Conservation (phyloP, 2,329 filamentous ascomycete species). For the Blumeria hordei region DNA sequence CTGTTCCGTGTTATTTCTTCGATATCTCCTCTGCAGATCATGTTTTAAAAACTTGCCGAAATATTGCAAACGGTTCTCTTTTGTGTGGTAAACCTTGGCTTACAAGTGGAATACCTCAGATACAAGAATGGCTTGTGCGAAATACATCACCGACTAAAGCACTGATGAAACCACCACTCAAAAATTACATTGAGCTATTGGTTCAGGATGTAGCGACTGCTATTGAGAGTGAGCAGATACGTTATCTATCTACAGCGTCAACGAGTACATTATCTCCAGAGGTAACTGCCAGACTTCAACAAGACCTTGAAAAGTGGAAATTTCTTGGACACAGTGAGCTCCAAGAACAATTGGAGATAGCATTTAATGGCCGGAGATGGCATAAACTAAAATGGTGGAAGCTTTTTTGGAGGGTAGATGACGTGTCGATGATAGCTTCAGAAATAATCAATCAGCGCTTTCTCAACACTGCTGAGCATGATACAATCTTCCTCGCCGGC, state of each 20-base stretch:
- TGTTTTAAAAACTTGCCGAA: conserved; percentile 42
- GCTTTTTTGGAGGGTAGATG: conserved; percentile 82
- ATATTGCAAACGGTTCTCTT: conserved; percentile 43
- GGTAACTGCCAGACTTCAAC: conserved; percentile 25
- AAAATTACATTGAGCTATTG: conserved; percentile 40
- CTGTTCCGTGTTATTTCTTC: conserved; percentile 28
- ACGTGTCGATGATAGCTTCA: conserved; percentile 60
- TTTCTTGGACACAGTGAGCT: conserved; percentile 64
- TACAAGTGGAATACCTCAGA: conserved; percentile 38
- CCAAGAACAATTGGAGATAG: conserved; percentile 51
- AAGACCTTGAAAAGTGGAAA: conserved; percentile 45
- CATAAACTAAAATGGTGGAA: conserved; percentile 77
- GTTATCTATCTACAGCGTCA: conserved; percentile 14
- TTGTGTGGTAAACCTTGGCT: conserved; percentile 55
- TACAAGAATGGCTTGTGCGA: conserved; percentile 41
- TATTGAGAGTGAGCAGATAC: conserved; percentile 25
- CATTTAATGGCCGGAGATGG: conserved; percentile 58
- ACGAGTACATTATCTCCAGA: conserved; percentile 13
- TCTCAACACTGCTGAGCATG: conserved; percentile 53
- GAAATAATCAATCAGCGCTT: conserved; percentile 59
- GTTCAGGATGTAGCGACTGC: conserved; percentile 27
- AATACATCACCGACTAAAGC: conserved; percentile 18
- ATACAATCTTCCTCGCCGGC: conserved; percentile 62
- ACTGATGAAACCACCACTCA: conserved; percentile 39
- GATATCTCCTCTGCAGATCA: conserved; percentile 37